Conservation (phyloP, 495 filamentous ascomycete genomes). For the Penicillium psychrofluorescens region DNA sequence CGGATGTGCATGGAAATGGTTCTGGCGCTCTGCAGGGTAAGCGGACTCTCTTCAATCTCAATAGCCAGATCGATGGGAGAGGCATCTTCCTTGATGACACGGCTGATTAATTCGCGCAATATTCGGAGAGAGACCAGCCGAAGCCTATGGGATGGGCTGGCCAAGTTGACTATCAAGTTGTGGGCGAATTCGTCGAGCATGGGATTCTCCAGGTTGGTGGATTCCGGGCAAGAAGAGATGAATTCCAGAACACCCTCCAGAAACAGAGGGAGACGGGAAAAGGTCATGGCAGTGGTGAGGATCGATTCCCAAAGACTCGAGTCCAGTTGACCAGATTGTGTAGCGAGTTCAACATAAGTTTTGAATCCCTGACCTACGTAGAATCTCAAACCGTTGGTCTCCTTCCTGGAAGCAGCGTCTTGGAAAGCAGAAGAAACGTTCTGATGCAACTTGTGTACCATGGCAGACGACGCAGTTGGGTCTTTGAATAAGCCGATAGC, state of each 20-base stretch:
- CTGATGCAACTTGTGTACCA: conserved; percentile 27
- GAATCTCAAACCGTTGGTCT: conserved; percentile 16
- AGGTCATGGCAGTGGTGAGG: conserved; percentile 51
- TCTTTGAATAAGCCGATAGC: conserved; percentile 31
- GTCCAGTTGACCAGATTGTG: conserved; percentile 34
- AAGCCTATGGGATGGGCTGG: conserved; percentile 61
- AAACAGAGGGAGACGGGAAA: conserved; percentile 56
- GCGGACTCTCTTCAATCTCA: conserved; percentile 68
- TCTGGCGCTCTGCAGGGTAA: conserved; percentile 67
- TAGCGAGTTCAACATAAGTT: conserved; percentile 34
- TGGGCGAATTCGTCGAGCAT: conserved; percentile 48
- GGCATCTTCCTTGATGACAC: conserved; percentile 28
- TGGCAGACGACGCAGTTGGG: conserved; percentile 23
- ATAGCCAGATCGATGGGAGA: conserved; percentile 45
- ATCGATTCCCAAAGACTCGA: conserved; percentile 48
- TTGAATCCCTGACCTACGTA: conserved; percentile 42
- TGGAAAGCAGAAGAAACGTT: conserved; percentile 19
- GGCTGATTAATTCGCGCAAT: conserved; percentile 36
- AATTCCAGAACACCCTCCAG: conserved; percentile 59
- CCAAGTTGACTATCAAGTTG: conserved; percentile 62
- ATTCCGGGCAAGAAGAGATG: conserved; percentile 39
- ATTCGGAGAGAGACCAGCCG: conserved; percentile 65
- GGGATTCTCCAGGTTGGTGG: conserved; percentile 34
- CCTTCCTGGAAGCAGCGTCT: conserved; percentile 13
- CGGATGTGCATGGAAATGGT: conserved; percentile 77